phyloP scores from a whole-genome alignment of 1,139 yeast species.

The Blastobotrys elegans region DNA sequence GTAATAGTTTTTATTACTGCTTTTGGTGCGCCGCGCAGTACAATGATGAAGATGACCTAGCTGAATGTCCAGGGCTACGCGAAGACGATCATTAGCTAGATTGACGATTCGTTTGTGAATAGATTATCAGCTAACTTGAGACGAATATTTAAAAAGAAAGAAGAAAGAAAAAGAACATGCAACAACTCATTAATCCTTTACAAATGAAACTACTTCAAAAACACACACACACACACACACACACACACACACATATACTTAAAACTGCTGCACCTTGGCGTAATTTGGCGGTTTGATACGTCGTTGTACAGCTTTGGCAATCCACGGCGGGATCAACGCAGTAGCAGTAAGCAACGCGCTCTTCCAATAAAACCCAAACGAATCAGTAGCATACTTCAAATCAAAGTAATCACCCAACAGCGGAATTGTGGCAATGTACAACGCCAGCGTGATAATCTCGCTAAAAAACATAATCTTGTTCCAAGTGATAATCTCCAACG shows the following conservation, averaged over 20 bases:
- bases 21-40: conserved; percentile 46
- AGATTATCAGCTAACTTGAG: background rate
- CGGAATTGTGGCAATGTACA: conserved; percentile 74
- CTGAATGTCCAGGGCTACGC: conserved; percentile 44
- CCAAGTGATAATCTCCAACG: conserved; percentile 88
- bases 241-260: too few relatives aligned
- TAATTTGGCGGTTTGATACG: conserved; percentile 88
- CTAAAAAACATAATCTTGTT: conserved; percentile 69
- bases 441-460: conserved; percentile 61
- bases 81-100: conserved; percentile 38
- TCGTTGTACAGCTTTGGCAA: conserved; percentile 67
- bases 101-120: background rate
- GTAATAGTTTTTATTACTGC: conserved; percentile 41
- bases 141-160: background rate
- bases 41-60: conserved; percentile 37
- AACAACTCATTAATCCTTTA: too few relatives aligned
- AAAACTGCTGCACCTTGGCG: conserved; percentile 87
- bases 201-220: too few relatives aligned
- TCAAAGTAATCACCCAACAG: conserved; percentile 81
- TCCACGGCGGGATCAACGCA: conserved; percentile 88
- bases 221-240: too few relatives aligned
- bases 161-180: background rate
- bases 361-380: conserved; percentile 62
- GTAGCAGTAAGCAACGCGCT: conserved; percentile 56
- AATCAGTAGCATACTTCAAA: conserved; percentile 53